phyloP scores from a whole-genome alignment of 805 yeast species.

The Kodamaea sagamina region DNA sequence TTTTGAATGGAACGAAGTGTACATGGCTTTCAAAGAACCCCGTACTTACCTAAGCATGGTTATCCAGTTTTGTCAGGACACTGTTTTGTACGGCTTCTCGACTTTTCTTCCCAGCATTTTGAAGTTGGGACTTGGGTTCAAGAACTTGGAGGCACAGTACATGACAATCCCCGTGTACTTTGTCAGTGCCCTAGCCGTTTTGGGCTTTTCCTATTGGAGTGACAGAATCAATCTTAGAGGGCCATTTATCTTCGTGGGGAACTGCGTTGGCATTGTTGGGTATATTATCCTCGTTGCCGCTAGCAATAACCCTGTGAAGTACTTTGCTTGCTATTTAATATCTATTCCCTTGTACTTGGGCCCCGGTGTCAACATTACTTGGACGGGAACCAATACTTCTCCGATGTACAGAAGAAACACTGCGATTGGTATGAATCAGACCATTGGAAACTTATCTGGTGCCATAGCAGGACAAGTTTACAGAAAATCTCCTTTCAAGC shows the following conservation, averaged over 20 bases:
- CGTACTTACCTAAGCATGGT: conserved; percentile 34
- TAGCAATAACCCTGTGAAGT: conserved; percentile 31
- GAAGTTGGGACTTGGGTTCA: conserved; percentile 31
- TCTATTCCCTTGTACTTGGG: conserved; percentile 38
- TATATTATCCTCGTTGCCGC: conserved; percentile 32
- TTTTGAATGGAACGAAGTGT: conserved; percentile 32
- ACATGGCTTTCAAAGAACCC: conserved; percentile 37
- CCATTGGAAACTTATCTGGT: conserved; percentile 49
- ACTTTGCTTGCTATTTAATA: conserved; percentile 39
- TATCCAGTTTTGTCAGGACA: conserved; percentile 49
- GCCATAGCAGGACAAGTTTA: conserved; percentile 47
- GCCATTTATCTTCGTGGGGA: conserved; percentile 29
- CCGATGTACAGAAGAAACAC: conserved; percentile 46
- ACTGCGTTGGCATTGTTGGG: conserved; percentile 32
- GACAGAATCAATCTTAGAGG: conserved; percentile 32
- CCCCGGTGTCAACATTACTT: conserved; percentile 42
- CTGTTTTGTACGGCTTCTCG: conserved; percentile 43
- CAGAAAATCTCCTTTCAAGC: conserved; percentile 37
- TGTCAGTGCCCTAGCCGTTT: conserved; percentile 30
- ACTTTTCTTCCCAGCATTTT: conserved; percentile 45
- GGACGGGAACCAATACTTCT: conserved; percentile 47
- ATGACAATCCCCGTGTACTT: conserved; percentile 43
- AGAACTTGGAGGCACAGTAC: conserved; percentile 34
- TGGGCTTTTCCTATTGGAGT: conserved; percentile 25
- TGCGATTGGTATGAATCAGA: conserved; percentile 44